Percentiles rank a stretch among this genome's conserved stretches.
Conservation (phyloP, 441 rosid species). For the Macaranga tanarius region DNA sequence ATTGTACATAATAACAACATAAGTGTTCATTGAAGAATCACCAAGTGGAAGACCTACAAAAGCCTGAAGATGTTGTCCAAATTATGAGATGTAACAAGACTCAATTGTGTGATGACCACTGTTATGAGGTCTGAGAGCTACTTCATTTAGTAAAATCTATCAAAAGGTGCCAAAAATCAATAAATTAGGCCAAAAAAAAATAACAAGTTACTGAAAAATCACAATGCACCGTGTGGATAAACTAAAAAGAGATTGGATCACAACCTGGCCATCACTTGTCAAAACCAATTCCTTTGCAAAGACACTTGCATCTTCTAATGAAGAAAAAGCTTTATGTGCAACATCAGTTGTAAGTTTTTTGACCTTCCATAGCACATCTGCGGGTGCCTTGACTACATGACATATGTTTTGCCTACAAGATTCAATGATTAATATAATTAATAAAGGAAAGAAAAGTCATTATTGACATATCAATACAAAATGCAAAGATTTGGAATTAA, state of each 20-base stretch:
- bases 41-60: slow-evolving; percentile 94
- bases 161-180: slow-evolving; percentile 12
- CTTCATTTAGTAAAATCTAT: slow-evolving; percentile 90
- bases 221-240: too few relatives aligned
- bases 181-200: slow-evolving; percentile 2
- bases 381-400: slow-evolving; percentile 93
- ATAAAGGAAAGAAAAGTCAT: not conserved
- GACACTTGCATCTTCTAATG: slow-evolving; percentile 92
- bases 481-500: too few relatives aligned
- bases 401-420: slow-evolving; percentile 84
- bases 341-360: slow-evolving; percentile 79
- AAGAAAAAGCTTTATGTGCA: slow-evolving; percentile 73
- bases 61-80: slow-evolving; percentile 87
- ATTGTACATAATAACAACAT: slow-evolving; percentile 85
- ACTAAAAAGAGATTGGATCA: slow-evolving; percentile 19
- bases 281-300: slow-evolving; percentile 97
- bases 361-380: slow-evolving; percentile 78
- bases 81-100: slow-evolving; percentile 90
- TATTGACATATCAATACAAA: not conserved
- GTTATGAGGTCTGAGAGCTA: slow-evolving; percentile 96
- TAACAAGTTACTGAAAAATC: slow-evolving; percentile 4
- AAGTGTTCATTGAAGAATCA: slow-evolving; percentile 94
- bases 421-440: slow-evolving; percentile 18
- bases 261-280: slow-evolving; percentile 78
- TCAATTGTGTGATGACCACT: slow-evolving; percentile 99